Evolutionary conservation across 768 basidiomycete genomes (phyloP), one percentile per base, ranked within the genome.

Genomic region (Lyophyllum atratum): DNA sequence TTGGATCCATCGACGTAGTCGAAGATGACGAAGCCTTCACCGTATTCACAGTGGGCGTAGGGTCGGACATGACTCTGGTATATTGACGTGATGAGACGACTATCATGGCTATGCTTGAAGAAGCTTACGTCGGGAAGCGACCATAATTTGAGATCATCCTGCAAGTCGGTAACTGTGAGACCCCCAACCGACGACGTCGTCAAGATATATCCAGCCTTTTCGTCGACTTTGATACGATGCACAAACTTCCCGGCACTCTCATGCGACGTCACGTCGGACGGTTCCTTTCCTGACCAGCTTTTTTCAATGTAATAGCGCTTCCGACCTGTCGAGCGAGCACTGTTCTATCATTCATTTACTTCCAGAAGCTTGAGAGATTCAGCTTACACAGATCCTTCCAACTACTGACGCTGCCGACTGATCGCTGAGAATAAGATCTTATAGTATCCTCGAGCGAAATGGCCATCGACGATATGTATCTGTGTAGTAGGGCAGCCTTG

Each of bases 151-250:
- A 68, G 55, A 40, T 80, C 79, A 1, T 68, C 74, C 6, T 78
- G 68, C 24, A 90, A 66, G 64, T 87, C 85, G 9, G 76, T 76
- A 0, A 92, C 89, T 0, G 64, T 59, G 9, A 93, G 63, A 0
- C 89, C 88, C 0, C 89, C 89, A 10, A 59, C 56, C 6, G 68
- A 67, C 42, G 75, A 75, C 0, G 89, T 90, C 3, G 80, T 80
- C 40, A 92, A 81, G 49, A 87, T 72, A 22, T 87, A 75, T 3
- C 84, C 82, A 10, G 75, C 76, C 29, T 75, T 69, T 62, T 89
- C 83, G 55, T 93, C 92, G 21, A 89, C 80, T 70, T 93, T 93
- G 72, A 92, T 84, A 7, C 89, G 83, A 69, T 92, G 89, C 0
- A 89, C 84, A 4, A 66, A 63, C 24, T 61, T 59, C 21, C 78